These are phyloP conservation scores for Lepiota brunneoincarnata DNA, from an alignment of 768 basidiomycete species.

Conservation along the genomic window DNA sequence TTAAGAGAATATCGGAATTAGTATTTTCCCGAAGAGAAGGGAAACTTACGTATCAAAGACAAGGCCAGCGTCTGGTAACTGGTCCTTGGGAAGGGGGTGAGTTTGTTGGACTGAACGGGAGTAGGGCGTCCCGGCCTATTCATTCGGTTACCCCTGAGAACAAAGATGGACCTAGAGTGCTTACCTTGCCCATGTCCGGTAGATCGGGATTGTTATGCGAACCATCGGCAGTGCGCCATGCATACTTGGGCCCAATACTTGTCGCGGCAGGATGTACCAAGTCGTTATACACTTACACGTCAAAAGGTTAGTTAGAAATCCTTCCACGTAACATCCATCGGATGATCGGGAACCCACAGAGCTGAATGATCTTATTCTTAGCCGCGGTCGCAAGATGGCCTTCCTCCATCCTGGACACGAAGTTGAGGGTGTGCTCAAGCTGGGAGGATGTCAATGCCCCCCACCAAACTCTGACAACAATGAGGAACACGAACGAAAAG, in stretches of 20 bases:
- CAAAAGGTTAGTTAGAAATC: neutral
- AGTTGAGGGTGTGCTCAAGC: conserved; percentile 70
- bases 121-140: conserved; percentile 68
- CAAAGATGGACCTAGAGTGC: neutral
- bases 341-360: conserved; percentile 41
- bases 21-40: neutral
- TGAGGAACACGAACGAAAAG: conserved; percentile 51
- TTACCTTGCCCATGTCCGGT: conserved; percentile 69
- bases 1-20: conserved; percentile 9
- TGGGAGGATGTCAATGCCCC: conserved; percentile 22
- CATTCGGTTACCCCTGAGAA: neutral
- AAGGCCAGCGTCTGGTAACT: conserved; percentile 76
- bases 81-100: conserved; percentile 61
- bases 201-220: conserved; percentile 67
- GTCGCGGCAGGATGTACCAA: conserved; percentile 77
- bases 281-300: conserved; percentile 69
- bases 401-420: conserved; percentile 57
- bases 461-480: neutral
- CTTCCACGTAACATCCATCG: neutral
- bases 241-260: conserved; percentile 56
- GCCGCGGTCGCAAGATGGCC: conserved; percentile 34
- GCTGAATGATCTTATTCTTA: conserved; percentile 49
- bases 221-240: conserved; percentile 77
- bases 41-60: conserved; percentile 68
- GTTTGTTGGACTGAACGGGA: conserved; percentile 78